Percentiles rank a stretch among this genome's conserved stretches.
phyloP scores from a whole-genome alignment of 495 filamentous ascomycete species.

The Parathielavia hyrcaniae region DNA sequence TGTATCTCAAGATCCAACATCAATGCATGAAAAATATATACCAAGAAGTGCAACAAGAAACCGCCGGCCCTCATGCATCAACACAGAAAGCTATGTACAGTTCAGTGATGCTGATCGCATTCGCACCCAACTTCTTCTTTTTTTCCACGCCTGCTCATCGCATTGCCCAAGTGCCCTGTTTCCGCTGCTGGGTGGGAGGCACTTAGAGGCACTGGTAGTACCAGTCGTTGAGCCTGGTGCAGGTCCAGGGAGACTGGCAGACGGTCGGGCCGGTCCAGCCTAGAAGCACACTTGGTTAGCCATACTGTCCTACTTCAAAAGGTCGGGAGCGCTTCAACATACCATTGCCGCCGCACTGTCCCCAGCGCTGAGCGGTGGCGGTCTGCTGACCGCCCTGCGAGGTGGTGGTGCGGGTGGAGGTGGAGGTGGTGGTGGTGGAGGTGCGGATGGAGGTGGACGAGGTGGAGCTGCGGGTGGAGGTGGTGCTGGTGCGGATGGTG shows the following conservation, averaged over 20 bases:
- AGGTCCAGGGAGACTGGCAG: slow-evolving; percentile 35
- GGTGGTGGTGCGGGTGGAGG: slow-evolving; percentile 17
- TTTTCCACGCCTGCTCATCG: neutral
- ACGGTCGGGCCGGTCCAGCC: slow-evolving; percentile 41
- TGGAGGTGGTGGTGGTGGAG: slow-evolving; percentile 18
- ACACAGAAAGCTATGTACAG: slow-evolving; percentile 25
- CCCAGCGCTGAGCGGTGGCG: slow-evolving; percentile 6
- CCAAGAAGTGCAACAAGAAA: neutral
- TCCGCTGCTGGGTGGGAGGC: neutral
- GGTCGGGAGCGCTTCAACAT: too few species aligned
- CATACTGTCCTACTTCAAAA: too few species aligned
- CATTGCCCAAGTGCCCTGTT: neutral
- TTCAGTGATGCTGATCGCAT: slow-evolving; percentile 3
- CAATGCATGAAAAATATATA: too few species aligned
- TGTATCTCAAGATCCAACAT: too few species aligned
- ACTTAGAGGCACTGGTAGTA: slow-evolving; percentile 9
- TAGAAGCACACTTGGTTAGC: too few species aligned
- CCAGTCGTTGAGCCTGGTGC: slow-evolving; percentile 31
- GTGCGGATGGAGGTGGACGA: slow-evolving; percentile 8
- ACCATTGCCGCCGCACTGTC: slow-evolving; percentile 45
- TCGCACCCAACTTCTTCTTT: neutral
- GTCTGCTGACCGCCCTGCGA: neutral
- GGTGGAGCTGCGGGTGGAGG: slow-evolving; percentile 13
- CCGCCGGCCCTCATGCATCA: slow-evolving; percentile 14
- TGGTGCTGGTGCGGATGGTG: slow-evolving; percentile 14